A percentile compares a stretch with the other conserved stretches of the same genome.
Conservation (phyloP, 345 rosid species). For the Ceriops tagal region DNA sequence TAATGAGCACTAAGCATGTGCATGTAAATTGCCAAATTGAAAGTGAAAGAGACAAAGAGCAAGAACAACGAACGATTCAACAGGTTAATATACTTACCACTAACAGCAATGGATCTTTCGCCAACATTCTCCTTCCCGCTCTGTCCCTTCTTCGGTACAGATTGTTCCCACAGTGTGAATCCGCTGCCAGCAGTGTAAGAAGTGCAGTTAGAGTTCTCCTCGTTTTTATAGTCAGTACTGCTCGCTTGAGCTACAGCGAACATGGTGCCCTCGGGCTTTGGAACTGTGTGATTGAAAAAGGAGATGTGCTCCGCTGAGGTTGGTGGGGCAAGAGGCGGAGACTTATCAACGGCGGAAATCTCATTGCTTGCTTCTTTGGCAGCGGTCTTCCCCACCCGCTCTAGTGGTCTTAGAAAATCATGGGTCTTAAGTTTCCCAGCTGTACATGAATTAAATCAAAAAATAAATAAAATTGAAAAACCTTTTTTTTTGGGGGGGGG, state of each 20-base stretch:
- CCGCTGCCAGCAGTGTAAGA: conserved; percentile 68
- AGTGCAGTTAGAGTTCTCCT: conserved; percentile 77
- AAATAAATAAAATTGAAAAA: neutral
- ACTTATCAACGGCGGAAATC: conserved; percentile 45
- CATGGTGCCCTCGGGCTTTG: conserved; percentile 65
- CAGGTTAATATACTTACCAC: conserved; percentile 32
- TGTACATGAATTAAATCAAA: conserved; percentile 20
- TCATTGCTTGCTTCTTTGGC: conserved; percentile 54
- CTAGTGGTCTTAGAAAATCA: conserved; percentile 74
- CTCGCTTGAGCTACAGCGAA: conserved; percentile 45
- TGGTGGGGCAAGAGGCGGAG: conserved; percentile 40
- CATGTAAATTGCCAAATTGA: neutral
- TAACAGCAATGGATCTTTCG: conserved; percentile 33
- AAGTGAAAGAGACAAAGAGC: neutral
- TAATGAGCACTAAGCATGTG: conserved; percentile 10
- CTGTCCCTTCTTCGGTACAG: conserved; percentile 78
- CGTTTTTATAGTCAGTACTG: conserved; percentile 50
- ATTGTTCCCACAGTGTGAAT: conserved; percentile 80
- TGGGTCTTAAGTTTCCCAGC: conserved; percentile 66
- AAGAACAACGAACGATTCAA: neutral
- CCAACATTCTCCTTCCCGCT: conserved; percentile 79
- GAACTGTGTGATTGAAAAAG: conserved; percentile 49
- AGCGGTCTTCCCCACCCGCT: conserved; percentile 40
- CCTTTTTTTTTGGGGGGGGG: neutral
- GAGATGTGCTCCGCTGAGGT: conserved; percentile 57